Evolutionary conservation across 176 grass and related monocot genomes (phyloP), one percentile per base, ranked within the genome.

Genomic region (Rhynchospora pubera): DNA sequence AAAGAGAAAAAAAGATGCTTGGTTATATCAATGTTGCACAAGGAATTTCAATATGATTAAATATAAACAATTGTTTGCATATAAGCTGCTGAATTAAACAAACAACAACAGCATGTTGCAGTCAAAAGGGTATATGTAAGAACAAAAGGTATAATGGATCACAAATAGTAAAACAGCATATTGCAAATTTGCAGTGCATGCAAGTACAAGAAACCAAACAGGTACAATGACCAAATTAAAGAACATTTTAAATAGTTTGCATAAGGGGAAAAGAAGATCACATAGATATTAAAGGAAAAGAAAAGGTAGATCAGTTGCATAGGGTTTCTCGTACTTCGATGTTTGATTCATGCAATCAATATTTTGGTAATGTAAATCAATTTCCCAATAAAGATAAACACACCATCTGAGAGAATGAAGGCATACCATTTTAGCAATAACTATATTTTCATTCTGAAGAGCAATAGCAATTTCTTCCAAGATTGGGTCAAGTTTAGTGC

Each of bases 391-490:
- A 11, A 42, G 5, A 18, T 67, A 22, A 52, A 30, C 52, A 50
- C 12, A 50, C 48, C 22, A 19, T 59, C 61, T 9, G 72, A 62
- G 78, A 65, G n/a, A 46, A 79, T 73, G 64, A 57, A 62, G 13
- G 39, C 19, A 68, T 89, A 99, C 96, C 84, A 99, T 95, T 85
- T 99, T 99, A 57, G 92, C 89, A 79, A 99, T 99, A 46, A 99
- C 5, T 2, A 99, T 84, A 62, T 86, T 83, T 64, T 87, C 77
- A 6, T 88, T 79, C 85, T 91, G 88, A 24, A 99, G 82, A 8
- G 77, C 80, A 16, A 90, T 28, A 10, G 91, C 92, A 78, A 90
- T 89, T 83, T 94, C 87, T 56, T 98, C 92, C 82, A 98, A 83
- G 43, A 94, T 91, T 0, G 90, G 96, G 0, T 87, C 90, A 13